Conservation (phyloP, 139 green algal species). For the Bryopsis sp. region DNA sequence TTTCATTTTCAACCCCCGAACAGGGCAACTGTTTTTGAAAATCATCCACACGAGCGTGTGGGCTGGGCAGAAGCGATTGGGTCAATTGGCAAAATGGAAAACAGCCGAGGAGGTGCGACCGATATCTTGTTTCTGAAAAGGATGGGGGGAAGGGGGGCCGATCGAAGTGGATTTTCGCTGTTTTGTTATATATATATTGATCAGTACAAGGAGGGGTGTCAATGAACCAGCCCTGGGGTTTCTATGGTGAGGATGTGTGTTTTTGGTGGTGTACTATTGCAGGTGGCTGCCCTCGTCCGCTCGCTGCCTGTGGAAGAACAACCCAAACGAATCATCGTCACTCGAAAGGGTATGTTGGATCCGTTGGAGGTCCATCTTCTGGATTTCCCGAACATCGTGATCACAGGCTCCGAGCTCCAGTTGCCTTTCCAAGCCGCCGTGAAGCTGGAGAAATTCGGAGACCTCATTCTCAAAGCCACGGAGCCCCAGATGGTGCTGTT, state of each 20-base stretch:
- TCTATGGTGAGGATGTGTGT: no score
- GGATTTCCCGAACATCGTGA: slow-evolving; percentile 99
- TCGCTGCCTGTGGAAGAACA: slow-evolving; percentile 98
- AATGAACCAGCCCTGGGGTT: no score
- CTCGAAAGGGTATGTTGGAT: slow-evolving; percentile 98
- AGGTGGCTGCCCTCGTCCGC: slow-evolving; percentile 85
- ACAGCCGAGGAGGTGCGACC: slow-evolving; percentile 89
- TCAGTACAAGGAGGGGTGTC: no score
- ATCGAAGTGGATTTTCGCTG: no score
- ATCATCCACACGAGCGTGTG: slow-evolving; percentile 98
- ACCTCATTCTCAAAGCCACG: slow-evolving; percentile 90
- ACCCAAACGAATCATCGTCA: slow-evolving; percentile 99
- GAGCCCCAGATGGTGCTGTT: slow-evolving; percentile 98
- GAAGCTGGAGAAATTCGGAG: slow-evolving; percentile 99
- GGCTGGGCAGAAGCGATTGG: slow-evolving; percentile 98
- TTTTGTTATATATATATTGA: neutral
- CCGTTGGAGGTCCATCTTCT: slow-evolving; percentile 98
- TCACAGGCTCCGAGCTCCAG: slow-evolving; percentile 97
- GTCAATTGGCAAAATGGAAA: slow-evolving; percentile 99
- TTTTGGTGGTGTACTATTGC: neutral
- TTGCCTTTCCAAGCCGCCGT: slow-evolving; percentile 98
- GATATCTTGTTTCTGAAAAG: neutral
- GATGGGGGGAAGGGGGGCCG: no score
- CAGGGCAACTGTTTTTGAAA: slow-evolving; percentile 96
- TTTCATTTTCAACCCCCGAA: slow-evolving; percentile 99